Base-by-base conservation (phyloP, 495 filamentous ascomycete genomes). In the Mycothermus thermophilus region DNA sequence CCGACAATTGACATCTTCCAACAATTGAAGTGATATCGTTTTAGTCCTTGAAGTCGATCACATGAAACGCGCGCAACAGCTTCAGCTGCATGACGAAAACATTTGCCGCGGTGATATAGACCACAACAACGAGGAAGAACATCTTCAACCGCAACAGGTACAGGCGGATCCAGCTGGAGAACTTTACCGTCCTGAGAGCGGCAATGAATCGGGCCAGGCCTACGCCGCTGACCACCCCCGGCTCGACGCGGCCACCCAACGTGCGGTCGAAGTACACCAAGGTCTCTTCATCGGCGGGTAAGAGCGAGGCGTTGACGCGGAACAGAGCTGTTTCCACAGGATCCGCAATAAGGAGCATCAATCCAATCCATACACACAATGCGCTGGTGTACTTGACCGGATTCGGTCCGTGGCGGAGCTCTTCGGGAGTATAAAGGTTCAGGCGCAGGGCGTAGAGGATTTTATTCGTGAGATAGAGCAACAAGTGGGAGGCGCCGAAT, bases 151-250 rank as follows among this genome's bases (percentile, higher is more conserved):
- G 72, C 8, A 85, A 64, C 63, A 75, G 76, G 42, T 75, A 51
- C 37, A 85, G 66, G 13, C 83, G 66, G 17, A 72, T 55, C 43
- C 79, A 74, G 33, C 76, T 74, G 35, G 67, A 57, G 44, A 72
- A 66, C 45, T 74, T 67, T 47, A 92, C 80, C 15, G 69, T 79
- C 30, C 57, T 66, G 74, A 81, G 79, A 0, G 81, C 83, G 43
- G 84, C 79, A 18, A 68, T 51, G 51, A 87, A 66, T 27, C 71
- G 71, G 35, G 80, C 63, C 40, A 64, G 69, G 46, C 80, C 78
- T 50, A 67, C 71, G 34, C 81, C 83, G 39, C 75, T 79, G 7
- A 83, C 59, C 28, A 80, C 67, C 14, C 67, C 71, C 13, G 77
- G 60, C 48, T 59, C 59, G 8, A 69, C 57, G 42, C 51, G 63